Conservation (phyloP, 176 grass and related monocot genomes). For the Elaeis guineensis region DNA sequence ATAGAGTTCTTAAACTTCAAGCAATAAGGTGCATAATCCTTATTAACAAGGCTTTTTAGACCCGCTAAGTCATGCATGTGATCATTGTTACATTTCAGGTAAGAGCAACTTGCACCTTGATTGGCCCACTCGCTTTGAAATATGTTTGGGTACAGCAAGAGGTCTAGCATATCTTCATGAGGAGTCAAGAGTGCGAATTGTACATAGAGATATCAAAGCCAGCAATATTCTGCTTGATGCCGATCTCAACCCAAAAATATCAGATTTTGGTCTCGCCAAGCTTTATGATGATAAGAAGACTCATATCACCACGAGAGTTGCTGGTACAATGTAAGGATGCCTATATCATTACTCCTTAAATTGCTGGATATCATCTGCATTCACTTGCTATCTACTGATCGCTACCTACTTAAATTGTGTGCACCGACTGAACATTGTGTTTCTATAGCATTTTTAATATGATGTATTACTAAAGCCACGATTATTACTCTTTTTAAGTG, state of each 20-base stretch:
- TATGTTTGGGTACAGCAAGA: too few relatives aligned
- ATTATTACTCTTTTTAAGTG: conserved; percentile 13
- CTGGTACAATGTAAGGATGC: conserved; percentile 37
- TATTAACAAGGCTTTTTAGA: too few relatives aligned
- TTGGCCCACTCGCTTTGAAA: conserved; percentile 36
- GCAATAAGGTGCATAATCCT: neutral
- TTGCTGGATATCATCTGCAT: neutral
- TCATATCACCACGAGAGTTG: conserved; percentile 38
- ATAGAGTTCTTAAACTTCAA: neutral
- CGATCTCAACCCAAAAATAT: conserved; percentile 45
- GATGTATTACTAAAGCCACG: neutral
- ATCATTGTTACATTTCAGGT: conserved; percentile 9
- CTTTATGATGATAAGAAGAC: conserved; percentile 45
- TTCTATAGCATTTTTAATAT: neutral
- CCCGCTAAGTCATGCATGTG: neutral
- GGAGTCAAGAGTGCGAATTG: too few relatives aligned
- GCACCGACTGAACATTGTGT: neutral
- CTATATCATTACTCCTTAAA: too few relatives aligned
- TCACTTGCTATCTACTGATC: neutral
- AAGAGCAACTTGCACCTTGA: conserved; percentile 19
- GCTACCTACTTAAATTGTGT: too few relatives aligned
- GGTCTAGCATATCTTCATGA: too few relatives aligned
- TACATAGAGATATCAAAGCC: conserved; percentile 25
- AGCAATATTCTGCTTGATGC: conserved; percentile 29
- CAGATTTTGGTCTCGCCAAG: conserved; percentile 45